A percentile compares a stretch with the other conserved stretches of the same genome.
These are phyloP conservation scores for Fraxinus paxiana DNA, from an alignment of 305 asterid species.

Conservation along the genomic window DNA sequence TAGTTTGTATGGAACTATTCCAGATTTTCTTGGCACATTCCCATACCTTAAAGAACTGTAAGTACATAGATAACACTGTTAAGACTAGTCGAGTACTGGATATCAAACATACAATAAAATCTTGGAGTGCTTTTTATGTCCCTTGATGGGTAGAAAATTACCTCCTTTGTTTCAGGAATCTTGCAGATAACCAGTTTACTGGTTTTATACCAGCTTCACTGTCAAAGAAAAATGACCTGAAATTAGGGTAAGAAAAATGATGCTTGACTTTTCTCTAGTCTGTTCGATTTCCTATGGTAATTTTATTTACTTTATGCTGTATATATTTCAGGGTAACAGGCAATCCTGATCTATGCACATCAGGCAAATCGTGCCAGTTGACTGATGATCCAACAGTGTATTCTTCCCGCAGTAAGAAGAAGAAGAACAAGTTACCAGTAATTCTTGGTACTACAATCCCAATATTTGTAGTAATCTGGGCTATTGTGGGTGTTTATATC, in stretches of 20 bases:
- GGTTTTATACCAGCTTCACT: conserved; percentile 59
- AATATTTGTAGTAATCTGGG: conserved; percentile 32
- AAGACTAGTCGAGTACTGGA: background rate
- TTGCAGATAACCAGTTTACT: conserved; percentile 47
- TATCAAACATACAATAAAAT: background rate
- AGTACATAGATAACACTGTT: conserved; percentile 17
- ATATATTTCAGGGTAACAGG: conserved; percentile 40
- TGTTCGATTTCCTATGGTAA: background rate
- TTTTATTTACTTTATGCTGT: background rate
- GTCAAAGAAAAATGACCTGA: conserved; percentile 35
- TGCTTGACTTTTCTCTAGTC: background rate
- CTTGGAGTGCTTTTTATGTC: background rate
- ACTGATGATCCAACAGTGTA: conserved; percentile 6
- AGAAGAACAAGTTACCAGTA: conserved; percentile 26
- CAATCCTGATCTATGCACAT: conserved; percentile 45
- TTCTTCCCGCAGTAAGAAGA: conserved; percentile 14
- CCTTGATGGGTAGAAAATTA: background rate
- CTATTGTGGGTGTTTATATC: conserved; percentile 18
- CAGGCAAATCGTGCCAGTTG: conserved; percentile 37
- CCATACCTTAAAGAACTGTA: conserved; percentile 48
- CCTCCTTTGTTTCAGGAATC: conserved; percentile 45
- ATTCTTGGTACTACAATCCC: conserved; percentile 34
- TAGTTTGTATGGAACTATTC: conserved; percentile 48
- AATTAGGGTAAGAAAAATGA: conserved; percentile 35
- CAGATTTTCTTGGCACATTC: conserved; percentile 41